A percentile compares a stretch with the other conserved stretches of the same genome.
phyloP scores from a whole-genome alignment of 169 alveolate genomes.

The Eimeria acervulina region DNA sequence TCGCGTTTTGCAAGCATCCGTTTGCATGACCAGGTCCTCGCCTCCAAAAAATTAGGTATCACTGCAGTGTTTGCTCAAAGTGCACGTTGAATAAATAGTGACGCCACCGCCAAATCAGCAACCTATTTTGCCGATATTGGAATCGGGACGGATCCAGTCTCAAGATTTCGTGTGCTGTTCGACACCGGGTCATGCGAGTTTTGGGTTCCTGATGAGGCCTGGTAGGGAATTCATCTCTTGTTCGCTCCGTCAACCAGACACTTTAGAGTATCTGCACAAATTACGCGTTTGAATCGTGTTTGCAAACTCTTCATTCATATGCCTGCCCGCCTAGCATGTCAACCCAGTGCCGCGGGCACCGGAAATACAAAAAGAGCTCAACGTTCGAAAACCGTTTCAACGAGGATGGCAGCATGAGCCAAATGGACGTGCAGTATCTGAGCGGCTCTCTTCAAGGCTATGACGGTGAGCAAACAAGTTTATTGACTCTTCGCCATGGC shows the following conservation, averaged over 20 bases:
- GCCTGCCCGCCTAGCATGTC: slow-evolving; percentile 16
- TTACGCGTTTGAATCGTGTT: not conserved
- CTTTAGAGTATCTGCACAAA: not conserved
- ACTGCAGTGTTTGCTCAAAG: not conserved
- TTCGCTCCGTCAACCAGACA: not conserved
- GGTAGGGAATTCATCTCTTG: slow-evolving; percentile 28
- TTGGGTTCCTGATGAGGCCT: slow-evolving; percentile 86
- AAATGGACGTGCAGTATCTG: slow-evolving; percentile 81
- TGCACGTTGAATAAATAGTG: not conserved
- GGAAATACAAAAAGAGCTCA: slow-evolving; percentile 72
- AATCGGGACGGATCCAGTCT: slow-evolving; percentile 78
- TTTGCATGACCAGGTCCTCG: slow-evolving; percentile 82
- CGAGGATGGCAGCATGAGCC: slow-evolving; percentile 74
- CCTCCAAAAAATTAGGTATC: slow-evolving; percentile 78
- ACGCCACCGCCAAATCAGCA: slow-evolving; percentile 16
- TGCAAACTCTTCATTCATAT: not conserved
- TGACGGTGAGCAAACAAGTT: slow-evolving; percentile 56
- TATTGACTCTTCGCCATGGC: not conserved
- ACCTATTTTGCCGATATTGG: slow-evolving; percentile 84
- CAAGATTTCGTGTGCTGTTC: slow-evolving; percentile 81
- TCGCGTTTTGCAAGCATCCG: slow-evolving; percentile 70
- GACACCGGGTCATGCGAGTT: slow-evolving; percentile 86
- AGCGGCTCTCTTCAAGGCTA: slow-evolving; percentile 84
- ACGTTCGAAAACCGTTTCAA: slow-evolving; percentile 67
- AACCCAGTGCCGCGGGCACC: slow-evolving; percentile 80